These are phyloP conservation scores for Liriodendron chinense DNA, from an alignment of 164 flowering plant genomes.

Conservation along the genomic window DNA sequence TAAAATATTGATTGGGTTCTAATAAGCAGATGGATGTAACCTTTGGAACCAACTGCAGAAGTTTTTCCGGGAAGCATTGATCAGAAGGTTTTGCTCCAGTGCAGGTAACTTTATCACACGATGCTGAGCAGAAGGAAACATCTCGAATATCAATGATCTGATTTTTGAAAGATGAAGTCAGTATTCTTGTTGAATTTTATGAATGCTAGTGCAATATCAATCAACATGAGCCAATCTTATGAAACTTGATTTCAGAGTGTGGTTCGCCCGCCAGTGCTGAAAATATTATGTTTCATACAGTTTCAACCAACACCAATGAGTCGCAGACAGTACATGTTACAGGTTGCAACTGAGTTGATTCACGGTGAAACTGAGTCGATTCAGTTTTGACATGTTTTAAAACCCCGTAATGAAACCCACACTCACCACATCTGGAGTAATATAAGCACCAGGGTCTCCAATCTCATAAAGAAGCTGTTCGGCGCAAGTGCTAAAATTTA, in stretches of 20 bases:
- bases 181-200: not conserved
- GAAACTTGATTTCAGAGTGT: no score
- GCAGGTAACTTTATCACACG: conserved; percentile 65
- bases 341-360: not conserved
- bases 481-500: conserved; percentile 79
- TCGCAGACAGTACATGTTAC: not conserved
- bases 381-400: not conserved
- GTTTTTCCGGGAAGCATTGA: conserved; percentile 49
- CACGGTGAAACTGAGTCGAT: not conserved
- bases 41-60: conserved; percentile 80
- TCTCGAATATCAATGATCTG: conserved; percentile 74
- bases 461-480: conserved; percentile 95
- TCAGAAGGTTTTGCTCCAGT: conserved; percentile 68
- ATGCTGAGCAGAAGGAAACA: conserved; percentile 64
- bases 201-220: not conserved
- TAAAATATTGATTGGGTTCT: not conserved
- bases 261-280: not conserved
- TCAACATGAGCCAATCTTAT: not conserved
- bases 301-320: not conserved
- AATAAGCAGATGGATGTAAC: conserved; percentile 27
- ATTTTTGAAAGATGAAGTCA: conserved; percentile 9
- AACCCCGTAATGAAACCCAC: not conserved
- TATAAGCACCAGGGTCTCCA: conserved; percentile 81
- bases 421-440: conserved; percentile 94
- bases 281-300: not conserved